Base-by-base conservation (phyloP, 176 grass and related monocot species). In the Musa itinerans region DNA sequence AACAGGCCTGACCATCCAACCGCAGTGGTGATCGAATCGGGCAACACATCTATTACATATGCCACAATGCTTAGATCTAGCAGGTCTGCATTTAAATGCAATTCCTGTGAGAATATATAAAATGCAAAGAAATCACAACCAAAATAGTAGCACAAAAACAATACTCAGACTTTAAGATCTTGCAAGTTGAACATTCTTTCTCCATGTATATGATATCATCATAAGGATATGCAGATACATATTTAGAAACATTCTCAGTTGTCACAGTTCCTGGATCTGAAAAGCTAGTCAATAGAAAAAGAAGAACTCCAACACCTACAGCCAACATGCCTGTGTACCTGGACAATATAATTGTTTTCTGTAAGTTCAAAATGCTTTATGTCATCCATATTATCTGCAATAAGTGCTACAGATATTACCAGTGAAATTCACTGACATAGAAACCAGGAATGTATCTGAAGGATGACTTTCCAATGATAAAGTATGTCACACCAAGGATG, bases 141-240 rank as follows among this genome's bases (percentile, higher is more conserved):
- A 17, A 21, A 73, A 53, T 53, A 53, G 49, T 2, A 50, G 10
- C 7, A 78, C 29, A 78, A 81, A 53, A 54, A 69, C 52, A 22
- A 56, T 23, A 56, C 11, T 57, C 73, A 53, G 83, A 92, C 95
- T 90, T 94, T 73, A 78, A 82, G 83, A 99, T 89, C 63, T 89
- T 99, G 88, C 95, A 99, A 66, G 95, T 99, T 20, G 90, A 85
- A 82, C 95, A 99, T 89, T 91, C 86, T 92, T 89, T 99, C 74
- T 94, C 86, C 25, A 78, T 80, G 78, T 79, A 99, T 83, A 99
- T 94, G 66, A 94, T 48, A 65, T 87, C 78, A 62, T 99, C 95
- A 82, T 86, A 99, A 63, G 90, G 88, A 89, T 99, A 99, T 54
- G 83, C 87, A 80, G 83, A 87, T 53, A 99, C 8, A 87, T 99